Conservation (phyloP, 257 asterid genomes). For the Thymus quinquecostatus region DNA sequence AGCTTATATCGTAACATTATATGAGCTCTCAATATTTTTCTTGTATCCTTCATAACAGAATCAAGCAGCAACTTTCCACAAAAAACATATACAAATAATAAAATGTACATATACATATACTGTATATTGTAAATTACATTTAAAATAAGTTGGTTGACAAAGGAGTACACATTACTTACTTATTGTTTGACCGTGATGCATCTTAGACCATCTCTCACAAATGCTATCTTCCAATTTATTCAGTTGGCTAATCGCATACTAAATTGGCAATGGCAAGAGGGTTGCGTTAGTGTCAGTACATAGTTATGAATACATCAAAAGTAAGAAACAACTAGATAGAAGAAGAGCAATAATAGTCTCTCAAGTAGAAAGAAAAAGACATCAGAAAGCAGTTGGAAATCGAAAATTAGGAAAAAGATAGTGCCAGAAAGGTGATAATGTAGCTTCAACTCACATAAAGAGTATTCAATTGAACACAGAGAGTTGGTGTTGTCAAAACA, state of each 20-base stretch:
- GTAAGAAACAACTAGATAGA: neutral
- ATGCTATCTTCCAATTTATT: constrained; percentile 93
- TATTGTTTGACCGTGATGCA: constrained; percentile 45
- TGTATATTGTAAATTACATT: neutral
- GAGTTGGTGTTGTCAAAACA: constrained; percentile 70
- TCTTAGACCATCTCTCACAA: constrained; percentile 79
- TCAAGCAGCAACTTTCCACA: constrained; percentile 7
- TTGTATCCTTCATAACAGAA: constrained; percentile 4
- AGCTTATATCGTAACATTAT: neutral
- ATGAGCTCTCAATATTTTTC: neutral
- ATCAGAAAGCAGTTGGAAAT: constrained; percentile 17
- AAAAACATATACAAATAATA: neutral
- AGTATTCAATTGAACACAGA: constrained; percentile 87
- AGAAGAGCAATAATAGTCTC: neutral
- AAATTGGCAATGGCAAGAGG: constrained; percentile 30
- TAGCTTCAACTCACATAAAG: constrained; percentile 77
- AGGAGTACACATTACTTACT: constrained; percentile 43
- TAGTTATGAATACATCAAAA: neutral
- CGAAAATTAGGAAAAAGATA: neutral
- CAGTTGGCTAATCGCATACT: constrained; percentile 93
- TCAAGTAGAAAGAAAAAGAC: constrained; percentile 19
- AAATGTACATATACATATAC: neutral
- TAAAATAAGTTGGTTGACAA: neutral
- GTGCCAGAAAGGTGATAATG: constrained; percentile 18
- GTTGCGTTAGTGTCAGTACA: constrained; percentile 35